Evolutionary conservation across 169 alveolate genomes (phyloP).

Genomic region (Blepharisma undulans): DNA sequence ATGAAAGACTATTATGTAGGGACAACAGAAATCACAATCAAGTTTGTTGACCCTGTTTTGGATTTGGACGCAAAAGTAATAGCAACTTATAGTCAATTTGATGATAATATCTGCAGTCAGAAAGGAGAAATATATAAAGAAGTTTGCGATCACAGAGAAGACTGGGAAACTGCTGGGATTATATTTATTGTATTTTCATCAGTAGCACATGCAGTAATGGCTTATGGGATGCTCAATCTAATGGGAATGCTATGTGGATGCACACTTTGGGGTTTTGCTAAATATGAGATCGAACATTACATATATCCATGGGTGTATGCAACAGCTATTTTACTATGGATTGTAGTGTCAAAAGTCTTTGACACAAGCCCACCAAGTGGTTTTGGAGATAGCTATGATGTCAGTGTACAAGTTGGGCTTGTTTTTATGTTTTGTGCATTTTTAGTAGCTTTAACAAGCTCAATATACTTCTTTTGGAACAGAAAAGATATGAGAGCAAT

Average conservation of each 20-base stretch:
- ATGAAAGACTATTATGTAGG: conserved; percentile 5
- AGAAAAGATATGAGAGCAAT: background rate
- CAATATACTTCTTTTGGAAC: background rate
- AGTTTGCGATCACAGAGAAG: conserved; percentile 15
- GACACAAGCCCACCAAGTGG: background rate
- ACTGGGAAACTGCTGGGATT: conserved; percentile 32
- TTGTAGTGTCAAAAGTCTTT: background rate
- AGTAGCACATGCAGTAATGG: background rate
- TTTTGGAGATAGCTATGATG: background rate
- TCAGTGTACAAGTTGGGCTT: background rate
- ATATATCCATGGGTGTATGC: conserved; percentile 9
- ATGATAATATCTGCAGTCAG: conserved; percentile 14
- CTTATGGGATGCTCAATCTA: background rate
- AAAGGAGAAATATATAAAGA: background rate
- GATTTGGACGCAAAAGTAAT: background rate
- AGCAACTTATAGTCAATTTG: conserved; percentile 15
- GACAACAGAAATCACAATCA: background rate
- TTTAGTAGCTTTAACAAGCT: background rate
- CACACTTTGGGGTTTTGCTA: background rate
- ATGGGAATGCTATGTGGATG: conserved; percentile 25
- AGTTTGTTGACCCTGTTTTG: background rate
- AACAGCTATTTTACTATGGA: background rate
- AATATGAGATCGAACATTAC: background rate
- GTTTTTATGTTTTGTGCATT: conserved; percentile 8
- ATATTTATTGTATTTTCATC: background rate